Conservation (phyloP, 164 flowering plant species). For the Aristolochia contorta region DNA sequence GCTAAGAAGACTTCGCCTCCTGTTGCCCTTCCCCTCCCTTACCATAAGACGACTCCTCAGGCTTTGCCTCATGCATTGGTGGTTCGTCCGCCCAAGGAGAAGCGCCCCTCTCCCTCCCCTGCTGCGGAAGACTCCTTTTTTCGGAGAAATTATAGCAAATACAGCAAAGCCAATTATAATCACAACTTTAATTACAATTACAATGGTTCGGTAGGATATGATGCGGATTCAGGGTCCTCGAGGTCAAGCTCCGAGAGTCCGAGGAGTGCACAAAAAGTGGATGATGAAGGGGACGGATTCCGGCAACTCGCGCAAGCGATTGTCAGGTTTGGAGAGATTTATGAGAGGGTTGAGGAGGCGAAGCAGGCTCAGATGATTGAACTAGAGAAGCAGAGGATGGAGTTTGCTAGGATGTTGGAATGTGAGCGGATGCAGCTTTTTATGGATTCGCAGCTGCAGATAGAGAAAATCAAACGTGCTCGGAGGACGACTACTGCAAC, state of each 20-base stretch:
- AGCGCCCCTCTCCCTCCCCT: slow-evolving; percentile 10
- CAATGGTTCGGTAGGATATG: slow-evolving; percentile 43
- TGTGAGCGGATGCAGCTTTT: slow-evolving; percentile 75
- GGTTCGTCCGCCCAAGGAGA: slow-evolving; percentile 18
- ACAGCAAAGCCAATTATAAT: too few species aligned
- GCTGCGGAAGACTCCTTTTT: slow-evolving; percentile 27
- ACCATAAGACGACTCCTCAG: slow-evolving; percentile 13
- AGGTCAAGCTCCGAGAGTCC: slow-evolving; percentile 19
- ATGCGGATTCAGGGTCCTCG: slow-evolving; percentile 16
- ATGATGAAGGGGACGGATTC: slow-evolving; percentile 42
- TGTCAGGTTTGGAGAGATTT: slow-evolving; percentile 55
- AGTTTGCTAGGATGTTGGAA: slow-evolving; percentile 68
- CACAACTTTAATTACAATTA: slow-evolving; percentile 29
- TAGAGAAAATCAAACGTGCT: slow-evolving; percentile 60
- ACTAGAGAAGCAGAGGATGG: slow-evolving; percentile 82
- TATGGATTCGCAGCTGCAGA: slow-evolving; percentile 75
- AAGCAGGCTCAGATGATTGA: slow-evolving; percentile 71
- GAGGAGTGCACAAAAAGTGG: slow-evolving; percentile 22
- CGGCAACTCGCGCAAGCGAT: slow-evolving; percentile 60
- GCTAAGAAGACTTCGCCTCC: slow-evolving; percentile 20
- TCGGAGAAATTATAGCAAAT: slow-evolving; percentile 24
- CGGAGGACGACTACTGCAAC: slow-evolving; percentile 32
- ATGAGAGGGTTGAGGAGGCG: slow-evolving; percentile 68
- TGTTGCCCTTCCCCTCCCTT: slow-evolving; percentile 26
- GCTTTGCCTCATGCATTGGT: slow-evolving; percentile 16